Evolutionary conservation across 2,329 filamentous ascomycete genomes (phyloP).

Genomic region (Aspergillus sergii): DNA sequence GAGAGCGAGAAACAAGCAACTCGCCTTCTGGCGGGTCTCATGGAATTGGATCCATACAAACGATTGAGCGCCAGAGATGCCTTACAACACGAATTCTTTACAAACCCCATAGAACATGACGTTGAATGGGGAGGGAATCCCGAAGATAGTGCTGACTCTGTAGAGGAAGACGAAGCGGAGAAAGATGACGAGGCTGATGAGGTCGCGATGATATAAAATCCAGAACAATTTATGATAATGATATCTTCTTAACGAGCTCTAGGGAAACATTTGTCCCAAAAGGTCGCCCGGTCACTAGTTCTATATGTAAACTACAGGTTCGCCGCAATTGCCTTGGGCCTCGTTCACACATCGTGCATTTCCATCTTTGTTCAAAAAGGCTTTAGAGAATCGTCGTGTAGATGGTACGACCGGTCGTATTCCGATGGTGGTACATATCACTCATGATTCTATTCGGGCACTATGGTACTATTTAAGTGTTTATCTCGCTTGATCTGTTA

Average conservation of each 20-base stretch:
- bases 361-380: not conserved
- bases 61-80: slow-evolving; percentile 48
- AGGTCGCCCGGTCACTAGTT: not conserved
- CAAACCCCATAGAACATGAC: slow-evolving; percentile 42
- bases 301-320: not conserved
- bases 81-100: slow-evolving; percentile 49
- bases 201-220: slow-evolving; percentile 39
- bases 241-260: slow-evolving; percentile 10
- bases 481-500: not conserved
- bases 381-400: not conserved
- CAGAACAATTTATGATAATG: slow-evolving; percentile 20
- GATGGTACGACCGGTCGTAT: not conserved
- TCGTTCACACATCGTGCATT: not conserved
- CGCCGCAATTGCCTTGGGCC: not conserved
- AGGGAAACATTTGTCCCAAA: not conserved
- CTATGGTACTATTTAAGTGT: not conserved
- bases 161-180: slow-evolving; percentile 35
- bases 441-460: not conserved
- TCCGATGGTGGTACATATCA: not conserved
- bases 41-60: slow-evolving; percentile 48
- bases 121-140: slow-evolving; percentile 44
- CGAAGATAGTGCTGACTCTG: slow-evolving; percentile 38
- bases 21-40: slow-evolving; percentile 44
- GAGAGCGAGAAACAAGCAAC: slow-evolving; percentile 50
- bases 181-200: slow-evolving; percentile 41